phyloP scores from a whole-genome alignment of 1,139 yeast genomes.

The Taphrina populina region DNA sequence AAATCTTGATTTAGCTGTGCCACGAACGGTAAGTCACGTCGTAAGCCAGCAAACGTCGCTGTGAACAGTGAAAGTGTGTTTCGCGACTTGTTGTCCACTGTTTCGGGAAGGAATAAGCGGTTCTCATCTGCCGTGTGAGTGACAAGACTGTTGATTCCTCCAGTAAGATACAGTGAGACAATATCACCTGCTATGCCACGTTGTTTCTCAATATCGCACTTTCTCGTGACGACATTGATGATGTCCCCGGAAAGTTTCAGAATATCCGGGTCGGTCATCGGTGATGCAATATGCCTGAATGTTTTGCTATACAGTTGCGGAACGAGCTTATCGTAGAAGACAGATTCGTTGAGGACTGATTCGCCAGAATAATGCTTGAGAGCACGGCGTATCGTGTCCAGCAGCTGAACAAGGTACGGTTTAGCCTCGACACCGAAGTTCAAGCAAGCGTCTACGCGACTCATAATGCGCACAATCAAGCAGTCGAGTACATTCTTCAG shows the following conservation, averaged over 20 bases:
- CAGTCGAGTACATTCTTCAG: constrained; percentile 45
- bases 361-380: constrained; percentile 38
- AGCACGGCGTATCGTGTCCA: constrained; percentile 37
- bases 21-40: constrained; percentile 27
- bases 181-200: constrained; percentile 37
- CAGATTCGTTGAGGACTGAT: constrained; percentile 46
- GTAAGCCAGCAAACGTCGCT: constrained; percentile 37
- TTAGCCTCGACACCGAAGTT: background rate
- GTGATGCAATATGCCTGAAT: constrained; percentile 33
- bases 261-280: constrained; percentile 17
- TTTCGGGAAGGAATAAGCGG: background rate
- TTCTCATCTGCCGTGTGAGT: background rate
- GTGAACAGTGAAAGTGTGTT: constrained; percentile 34
- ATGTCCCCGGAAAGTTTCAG: constrained; percentile 35
- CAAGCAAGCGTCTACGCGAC: constrained; percentile 41
- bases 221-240: constrained; percentile 36
- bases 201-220: constrained; percentile 37
- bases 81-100: background rate
- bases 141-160: constrained; percentile 35
- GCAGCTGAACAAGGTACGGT: constrained; percentile 21
- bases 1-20: constrained; percentile 7
- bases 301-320: constrained; percentile 40
- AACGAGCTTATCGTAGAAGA: constrained; percentile 41
- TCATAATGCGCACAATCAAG: constrained; percentile 45
- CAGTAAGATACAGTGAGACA: constrained; percentile 40